Evolutionary conservation across 345 rosid genomes (phyloP), one percentile per base, ranked within the genome.

Genomic region (Hibiscus tridactylites): DNA sequence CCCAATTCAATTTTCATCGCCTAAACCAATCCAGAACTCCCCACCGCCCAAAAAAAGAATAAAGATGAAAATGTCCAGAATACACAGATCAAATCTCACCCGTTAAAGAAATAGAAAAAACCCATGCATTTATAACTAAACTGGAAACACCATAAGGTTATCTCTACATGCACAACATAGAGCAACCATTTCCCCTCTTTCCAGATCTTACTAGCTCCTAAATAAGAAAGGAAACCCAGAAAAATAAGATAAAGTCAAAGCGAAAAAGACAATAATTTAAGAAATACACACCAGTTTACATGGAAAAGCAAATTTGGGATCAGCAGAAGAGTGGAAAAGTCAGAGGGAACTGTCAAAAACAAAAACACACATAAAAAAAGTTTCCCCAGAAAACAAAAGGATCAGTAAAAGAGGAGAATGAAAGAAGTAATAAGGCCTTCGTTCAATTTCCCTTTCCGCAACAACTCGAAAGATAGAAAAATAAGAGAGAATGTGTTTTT

Each of bases 1-100:
- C 83, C 84, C 77, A 83, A 68, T 85, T 81, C 86, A 53, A 80
- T 50, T 79, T 83, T 86, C 90, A 88, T 83, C 78, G 72, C 79
- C 72, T 65, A 71, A 62, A 60, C 26, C 56, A 50, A 50, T 50
- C 7, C n/a, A 50, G 56, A 50, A 53, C 6, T 3, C 44, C 44
- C 9, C 24, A 21, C 24, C 24, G 24, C 24, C 44, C 1, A 53
- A 52, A 52, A 52, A 52, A 15, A 1, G 13, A 52, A 77, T 42
- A 59, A 31, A 13, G 75, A 60, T 52, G 47, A 54, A 69, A 6
- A 5, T 63, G n/a, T 64, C 13, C 37, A 24, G 56, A 50, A 61
- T 6, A 63, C 44, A 67, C 73, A 74, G 65, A 79, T 75, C 74
- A 68, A 82, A 82, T 70, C 76, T 47, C 54, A 69, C 28, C 13